Conservation (phyloP, 2,329 filamentous ascomycete species). For the Penicillium frequentans region DNA sequence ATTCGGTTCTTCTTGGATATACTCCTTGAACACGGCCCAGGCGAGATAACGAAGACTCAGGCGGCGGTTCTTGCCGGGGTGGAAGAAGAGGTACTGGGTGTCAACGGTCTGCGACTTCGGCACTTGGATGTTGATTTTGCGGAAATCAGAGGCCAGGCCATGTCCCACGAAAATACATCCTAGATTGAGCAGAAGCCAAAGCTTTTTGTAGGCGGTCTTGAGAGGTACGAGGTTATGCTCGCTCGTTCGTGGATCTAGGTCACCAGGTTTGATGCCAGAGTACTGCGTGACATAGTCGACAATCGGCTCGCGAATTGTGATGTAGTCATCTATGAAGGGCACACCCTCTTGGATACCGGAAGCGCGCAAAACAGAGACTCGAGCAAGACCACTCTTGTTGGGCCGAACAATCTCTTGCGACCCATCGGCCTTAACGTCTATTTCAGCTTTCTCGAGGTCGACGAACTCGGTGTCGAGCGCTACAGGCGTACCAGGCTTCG, state of each 20-base stretch:
- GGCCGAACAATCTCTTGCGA: conserved; percentile 89
- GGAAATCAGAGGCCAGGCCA: conserved; percentile 91
- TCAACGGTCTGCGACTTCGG: conserved; percentile 89
- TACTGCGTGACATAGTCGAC: conserved; percentile 95
- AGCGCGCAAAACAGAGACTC: conserved; percentile 86
- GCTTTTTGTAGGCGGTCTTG: conserved; percentile 94
- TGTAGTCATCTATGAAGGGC: conserved; percentile 97
- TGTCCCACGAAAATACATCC: conserved; percentile 94
- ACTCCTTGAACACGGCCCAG: conserved; percentile 86
- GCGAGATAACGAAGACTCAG: conserved; percentile 88
- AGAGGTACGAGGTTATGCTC: conserved; percentile 81
- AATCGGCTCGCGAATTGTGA: conserved; percentile 83
- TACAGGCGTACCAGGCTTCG: conserved; percentile 70
- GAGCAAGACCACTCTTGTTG: conserved; percentile 85
- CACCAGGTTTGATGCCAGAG: conserved; percentile 83
- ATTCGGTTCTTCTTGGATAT: conserved; percentile 79
- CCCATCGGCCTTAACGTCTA: conserved; percentile 93
- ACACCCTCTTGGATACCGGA: conserved; percentile 72
- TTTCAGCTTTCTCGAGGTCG: conserved; percentile 85
- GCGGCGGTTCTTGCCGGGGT: conserved; percentile 77
- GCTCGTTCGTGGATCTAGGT: conserved; percentile 76
- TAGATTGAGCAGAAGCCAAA: conserved; percentile 93
- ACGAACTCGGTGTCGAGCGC: conserved; percentile 98
- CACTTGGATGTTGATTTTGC: conserved; percentile 96
- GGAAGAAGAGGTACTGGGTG: conserved; percentile 88